Conservation (phyloP, 1,139 yeast genomes). For the Yamadazyma dendronema region DNA sequence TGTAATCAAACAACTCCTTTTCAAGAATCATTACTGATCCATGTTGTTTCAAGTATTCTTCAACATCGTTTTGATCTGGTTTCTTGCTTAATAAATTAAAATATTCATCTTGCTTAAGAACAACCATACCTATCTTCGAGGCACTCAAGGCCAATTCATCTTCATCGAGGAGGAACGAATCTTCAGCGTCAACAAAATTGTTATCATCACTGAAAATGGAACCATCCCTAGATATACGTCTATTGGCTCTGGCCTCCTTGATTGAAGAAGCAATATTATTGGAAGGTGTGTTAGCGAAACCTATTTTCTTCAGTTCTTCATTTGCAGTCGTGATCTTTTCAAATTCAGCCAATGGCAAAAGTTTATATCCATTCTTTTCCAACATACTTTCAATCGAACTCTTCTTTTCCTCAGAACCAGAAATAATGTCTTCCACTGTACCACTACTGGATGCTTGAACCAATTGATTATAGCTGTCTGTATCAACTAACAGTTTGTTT, state of each 20-base stretch:
- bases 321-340: constrained; percentile 5
- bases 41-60: constrained; percentile 16
- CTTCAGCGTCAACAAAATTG: constrained; percentile 35
- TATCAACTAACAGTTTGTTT: constrained; percentile 8
- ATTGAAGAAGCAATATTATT: constrained; percentile 13
- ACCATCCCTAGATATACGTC: constrained; percentile 16
- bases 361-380: constrained; percentile 5
- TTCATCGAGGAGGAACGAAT: constrained; percentile 28
- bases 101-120: constrained; percentile 25
- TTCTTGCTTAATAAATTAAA: constrained; percentile 14
- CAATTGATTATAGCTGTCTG: constrained; percentile 6
- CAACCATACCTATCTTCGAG: constrained; percentile 36
- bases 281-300: constrained; percentile 7
- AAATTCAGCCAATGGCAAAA: constrained; percentile 6
- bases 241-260: constrained; percentile 13
- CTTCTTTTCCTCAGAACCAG: constrained; percentile 8
- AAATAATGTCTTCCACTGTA: constrained; percentile 8
- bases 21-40: constrained; percentile 22
- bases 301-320: constrained; percentile 8
- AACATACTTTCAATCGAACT: neutral
- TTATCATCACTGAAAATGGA: constrained; percentile 16
- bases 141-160: constrained; percentile 31
- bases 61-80: constrained; percentile 16
- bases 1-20: constrained; percentile 26
- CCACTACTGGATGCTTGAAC: constrained; percentile 2